Percentiles rank a stretch among this genome's conserved stretches.
phyloP scores from a whole-genome alignment of 176 grass and related monocot genomes.

The Lolium perenne region DNA sequence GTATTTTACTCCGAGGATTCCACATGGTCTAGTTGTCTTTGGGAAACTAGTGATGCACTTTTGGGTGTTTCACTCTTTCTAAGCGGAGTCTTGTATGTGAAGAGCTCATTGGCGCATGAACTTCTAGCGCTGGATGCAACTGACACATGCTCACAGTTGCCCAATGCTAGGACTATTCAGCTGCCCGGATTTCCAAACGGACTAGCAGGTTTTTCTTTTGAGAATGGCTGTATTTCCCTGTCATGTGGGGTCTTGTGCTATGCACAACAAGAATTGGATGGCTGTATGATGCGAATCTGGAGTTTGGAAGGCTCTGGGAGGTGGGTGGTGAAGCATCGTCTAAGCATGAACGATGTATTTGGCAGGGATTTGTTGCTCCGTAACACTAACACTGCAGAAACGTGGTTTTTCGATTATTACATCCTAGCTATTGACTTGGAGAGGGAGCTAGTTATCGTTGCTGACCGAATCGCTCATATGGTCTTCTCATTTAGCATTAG shows the following conservation, averaged over 20 bases:
- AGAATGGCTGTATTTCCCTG: neutral
- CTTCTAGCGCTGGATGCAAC: neutral
- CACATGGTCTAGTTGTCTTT: neutral
- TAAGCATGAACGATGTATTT: constrained; percentile 19
- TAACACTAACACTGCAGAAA: neutral
- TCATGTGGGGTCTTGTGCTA: constrained; percentile 31
- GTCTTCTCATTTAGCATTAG: constrained; percentile 32
- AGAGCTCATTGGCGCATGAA: neutral
- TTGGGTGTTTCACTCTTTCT: neutral
- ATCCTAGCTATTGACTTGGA: constrained; percentile 27
- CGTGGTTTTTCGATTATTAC: constrained; percentile 10
- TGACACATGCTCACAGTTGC: neutral
- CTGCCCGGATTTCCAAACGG: neutral
- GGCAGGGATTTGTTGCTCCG: neutral
- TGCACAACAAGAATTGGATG: neutral
- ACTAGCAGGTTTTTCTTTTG: neutral
- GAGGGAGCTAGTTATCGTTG: constrained; percentile 3
- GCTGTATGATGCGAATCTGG: constrained; percentile 30
- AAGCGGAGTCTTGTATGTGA: neutral
- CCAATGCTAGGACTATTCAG: neutral
- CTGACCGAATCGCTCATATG: neutral
- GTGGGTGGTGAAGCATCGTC: constrained; percentile 30
- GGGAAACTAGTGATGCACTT: neutral
- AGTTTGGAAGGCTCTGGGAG: constrained; percentile 14
- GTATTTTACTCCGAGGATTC: neutral